Base-by-base conservation (phyloP, 1,284 basidiomycete genomes). In the Neolentinus lepideus region DNA sequence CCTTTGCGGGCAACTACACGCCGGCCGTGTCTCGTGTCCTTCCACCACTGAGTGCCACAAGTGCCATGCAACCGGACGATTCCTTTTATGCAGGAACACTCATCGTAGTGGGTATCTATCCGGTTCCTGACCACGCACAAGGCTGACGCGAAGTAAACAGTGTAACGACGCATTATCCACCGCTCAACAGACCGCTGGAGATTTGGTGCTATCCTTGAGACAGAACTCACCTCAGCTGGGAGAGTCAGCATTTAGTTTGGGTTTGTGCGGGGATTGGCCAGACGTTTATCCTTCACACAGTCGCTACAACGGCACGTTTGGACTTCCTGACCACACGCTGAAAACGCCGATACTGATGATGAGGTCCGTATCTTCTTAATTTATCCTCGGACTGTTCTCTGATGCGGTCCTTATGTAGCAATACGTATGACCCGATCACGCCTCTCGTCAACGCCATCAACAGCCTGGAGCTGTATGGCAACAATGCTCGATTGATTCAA, bases 1-100 rank as follows among this genome's bases (percentile, higher is more conserved):
- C 45, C 2, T 54, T 54, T 43, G 6, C 43, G 2, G 53, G 53
- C 6, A 54, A 54, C 45, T 54, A 26, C 24, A 54, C 43, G 24
- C 22, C 19, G 22, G 9, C 48, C 6, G 53, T 33, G 36, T 24
- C 25, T n/a, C 36, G 21, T 11, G 46, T 35, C n/a, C 25, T 54
- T 19, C n/a, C 29, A 14, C 8, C 16, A 3, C 22, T 54, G 24
- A 12, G 25, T 16, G 6, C 10, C 4, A 35, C 35, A 10, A 6
- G 24, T 26, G 16, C 6, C 12, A 43, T 14, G 16, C 4, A 9
- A n/a, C 53, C 4, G 6, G 53, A 54, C 26, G 38, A 29, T n/a
- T 54, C 53, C 10, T 12, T 6, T 16, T 54, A 43, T 22, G n/a
- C n/a, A n/a, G n/a, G n/a, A n/a, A n/a, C n/a, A n/a, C n/a, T n/a